Conservation (phyloP, 2,329 filamentous ascomycete species). For the Beauveria rudraprayagi region DNA sequence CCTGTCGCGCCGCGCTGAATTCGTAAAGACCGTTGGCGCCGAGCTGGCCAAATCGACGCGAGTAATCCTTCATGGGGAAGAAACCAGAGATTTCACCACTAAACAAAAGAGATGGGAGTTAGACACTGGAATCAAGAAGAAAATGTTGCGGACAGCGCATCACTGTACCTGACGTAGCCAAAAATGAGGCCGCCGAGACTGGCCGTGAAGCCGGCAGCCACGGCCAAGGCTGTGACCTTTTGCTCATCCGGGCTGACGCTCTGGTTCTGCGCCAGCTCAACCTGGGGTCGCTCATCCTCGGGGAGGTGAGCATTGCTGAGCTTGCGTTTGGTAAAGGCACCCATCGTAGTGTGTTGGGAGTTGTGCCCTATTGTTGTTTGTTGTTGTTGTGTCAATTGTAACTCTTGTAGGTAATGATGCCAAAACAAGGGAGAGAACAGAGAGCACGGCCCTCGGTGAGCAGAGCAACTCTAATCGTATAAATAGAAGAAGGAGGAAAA, state of each 20-base stretch:
- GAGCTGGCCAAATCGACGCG: conserved; percentile 42
- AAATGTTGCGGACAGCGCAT: background rate
- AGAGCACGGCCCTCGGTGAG: too few relatives aligned
- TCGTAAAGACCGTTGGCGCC: conserved; percentile 29
- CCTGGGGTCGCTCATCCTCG: conserved; percentile 7
- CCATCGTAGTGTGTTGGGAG: background rate
- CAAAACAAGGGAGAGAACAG: background rate
- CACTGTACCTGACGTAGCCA: conserved; percentile 44
- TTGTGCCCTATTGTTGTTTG: background rate
- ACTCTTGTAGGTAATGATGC: background rate
- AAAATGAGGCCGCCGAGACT: conserved; percentile 52
- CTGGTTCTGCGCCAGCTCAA: conserved; percentile 17
- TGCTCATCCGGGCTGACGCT: conserved; percentile 15
- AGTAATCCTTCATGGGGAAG: conserved; percentile 51
- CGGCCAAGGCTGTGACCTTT: conserved; percentile 32
- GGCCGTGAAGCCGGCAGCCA: conserved; percentile 41
- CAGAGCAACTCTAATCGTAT: background rate
- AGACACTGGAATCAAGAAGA: background rate
- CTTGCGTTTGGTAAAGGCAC: conserved; percentile 8
- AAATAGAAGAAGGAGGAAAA: background rate
- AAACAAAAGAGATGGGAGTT: background rate
- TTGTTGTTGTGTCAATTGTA: background rate
- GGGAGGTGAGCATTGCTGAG: background rate
- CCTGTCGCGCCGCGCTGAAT: conserved; percentile 53
- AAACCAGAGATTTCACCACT: conserved; percentile 56